Percentiles rank a stretch among this genome's conserved stretches.
phyloP scores from a whole-genome alignment of 179 eudicot genomes.

The Silene vulgaris region DNA sequence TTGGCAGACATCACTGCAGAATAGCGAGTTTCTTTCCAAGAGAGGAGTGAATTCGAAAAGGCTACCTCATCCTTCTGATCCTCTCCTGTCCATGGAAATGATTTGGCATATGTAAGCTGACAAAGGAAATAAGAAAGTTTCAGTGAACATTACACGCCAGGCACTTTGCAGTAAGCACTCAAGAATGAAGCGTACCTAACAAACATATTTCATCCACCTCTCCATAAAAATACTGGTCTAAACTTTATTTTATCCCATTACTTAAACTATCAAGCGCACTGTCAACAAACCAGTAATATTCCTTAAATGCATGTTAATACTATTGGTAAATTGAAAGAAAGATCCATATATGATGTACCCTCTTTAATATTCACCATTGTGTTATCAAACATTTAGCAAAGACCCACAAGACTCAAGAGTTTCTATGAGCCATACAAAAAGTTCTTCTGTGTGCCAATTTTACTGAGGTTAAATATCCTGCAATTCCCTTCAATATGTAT shows the following conservation, averaged over 20 bases:
- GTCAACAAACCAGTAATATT: not conserved
- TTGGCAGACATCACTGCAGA: conserved; percentile 56
- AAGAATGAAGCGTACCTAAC: not conserved
- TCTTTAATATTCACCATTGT: not conserved
- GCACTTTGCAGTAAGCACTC: not conserved
- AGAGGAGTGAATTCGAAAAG: conserved; percentile 50
- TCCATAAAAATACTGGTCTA: not conserved
- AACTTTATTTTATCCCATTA: not conserved
- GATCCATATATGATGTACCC: not conserved
- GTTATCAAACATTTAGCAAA: not conserved
- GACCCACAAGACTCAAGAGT: too few relatives aligned
- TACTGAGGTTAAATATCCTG: not conserved
- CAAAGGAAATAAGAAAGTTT: conserved; percentile 28
- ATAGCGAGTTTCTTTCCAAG: conserved; percentile 61
- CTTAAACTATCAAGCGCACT: not conserved
- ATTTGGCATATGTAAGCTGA: conserved; percentile 82
- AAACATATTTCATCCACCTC: not conserved
- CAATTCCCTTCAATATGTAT: not conserved
- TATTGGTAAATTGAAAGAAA: not conserved
- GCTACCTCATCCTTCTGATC: conserved; percentile 43
- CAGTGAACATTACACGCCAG: conserved; percentile 13
- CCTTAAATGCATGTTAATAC: not conserved
- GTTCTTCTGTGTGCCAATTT: not conserved
- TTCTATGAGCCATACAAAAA: not conserved
- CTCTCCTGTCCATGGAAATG: conserved; percentile 78